A percentile compares a stretch with the other conserved stretches of the same genome.
Conservation (phyloP, 495 filamentous ascomycete genomes). For the Cryomyces minteri region DNA sequence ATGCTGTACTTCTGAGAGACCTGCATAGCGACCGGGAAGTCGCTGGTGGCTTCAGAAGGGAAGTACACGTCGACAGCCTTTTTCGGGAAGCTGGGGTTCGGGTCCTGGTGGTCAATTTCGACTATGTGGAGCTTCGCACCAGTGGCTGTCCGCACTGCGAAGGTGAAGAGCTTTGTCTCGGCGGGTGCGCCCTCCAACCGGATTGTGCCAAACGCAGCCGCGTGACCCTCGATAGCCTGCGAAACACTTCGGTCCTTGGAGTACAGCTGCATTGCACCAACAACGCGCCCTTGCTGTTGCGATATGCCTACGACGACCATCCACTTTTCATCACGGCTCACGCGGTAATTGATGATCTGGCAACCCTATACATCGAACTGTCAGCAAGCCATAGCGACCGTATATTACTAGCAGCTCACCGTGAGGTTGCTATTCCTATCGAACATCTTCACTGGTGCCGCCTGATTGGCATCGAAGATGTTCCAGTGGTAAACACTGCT, state of each 20-base stretch:
- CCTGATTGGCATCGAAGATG: slow-evolving; percentile 63
- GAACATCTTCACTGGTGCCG: slow-evolving; percentile 72
- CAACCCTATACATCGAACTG: slow-evolving; percentile 36
- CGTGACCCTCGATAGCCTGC: slow-evolving; percentile 95
- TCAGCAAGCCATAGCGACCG: neutral
- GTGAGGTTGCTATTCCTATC: slow-evolving; percentile 77
- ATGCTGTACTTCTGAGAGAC: slow-evolving; percentile 89
- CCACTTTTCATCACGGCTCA: slow-evolving; percentile 92
- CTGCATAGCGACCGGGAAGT: slow-evolving; percentile 98
- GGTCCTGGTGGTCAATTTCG: slow-evolving; percentile 82
- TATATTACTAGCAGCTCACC: slow-evolving; percentile 30
- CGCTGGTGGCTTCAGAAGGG: slow-evolving; percentile 80
- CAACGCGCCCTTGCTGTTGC: slow-evolving; percentile 78
- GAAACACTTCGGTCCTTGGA: slow-evolving; percentile 91
- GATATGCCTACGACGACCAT: slow-evolving; percentile 96
- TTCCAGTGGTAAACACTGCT: slow-evolving; percentile 93
- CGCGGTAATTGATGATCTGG: slow-evolving; percentile 99
- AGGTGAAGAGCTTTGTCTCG: slow-evolving; percentile 92
- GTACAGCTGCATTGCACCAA: slow-evolving; percentile 91
- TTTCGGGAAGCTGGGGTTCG: slow-evolving; percentile 78
- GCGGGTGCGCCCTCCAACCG: slow-evolving; percentile 71
- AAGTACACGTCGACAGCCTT: slow-evolving; percentile 97
- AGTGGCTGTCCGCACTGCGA: slow-evolving; percentile 71
- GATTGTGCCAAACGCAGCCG: slow-evolving; percentile 83
- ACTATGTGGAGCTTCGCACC: slow-evolving; percentile 96